These are phyloP conservation scores for Crithidia expoeki DNA, from an alignment of 208 protist genomes.

Conservation along the genomic window DNA sequence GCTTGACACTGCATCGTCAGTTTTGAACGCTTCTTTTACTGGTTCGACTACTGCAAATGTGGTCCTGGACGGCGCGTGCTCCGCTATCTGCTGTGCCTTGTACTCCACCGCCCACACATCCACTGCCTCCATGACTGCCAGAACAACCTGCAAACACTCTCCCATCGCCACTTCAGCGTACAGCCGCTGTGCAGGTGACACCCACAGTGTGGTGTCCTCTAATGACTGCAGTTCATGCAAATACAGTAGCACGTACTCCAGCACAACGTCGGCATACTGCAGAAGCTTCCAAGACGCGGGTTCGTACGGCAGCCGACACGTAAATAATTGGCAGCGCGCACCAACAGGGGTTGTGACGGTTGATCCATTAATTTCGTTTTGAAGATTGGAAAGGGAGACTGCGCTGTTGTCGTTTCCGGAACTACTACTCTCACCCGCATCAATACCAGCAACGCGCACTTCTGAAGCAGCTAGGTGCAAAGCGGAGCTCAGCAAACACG, in stretches of 20 bases:
- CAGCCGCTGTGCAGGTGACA: conserved; percentile 27
- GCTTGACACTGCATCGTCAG: no score
- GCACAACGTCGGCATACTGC: conserved; percentile 10
- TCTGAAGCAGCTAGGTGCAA: neutral
- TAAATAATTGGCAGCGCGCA: neutral
- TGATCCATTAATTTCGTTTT: neutral
- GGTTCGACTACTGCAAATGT: neutral
- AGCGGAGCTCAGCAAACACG: neutral
- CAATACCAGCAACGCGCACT: neutral
- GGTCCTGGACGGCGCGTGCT: neutral
- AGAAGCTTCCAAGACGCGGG: conserved; percentile 9
- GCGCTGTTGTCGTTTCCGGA: neutral
- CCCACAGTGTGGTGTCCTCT: conserved; percentile 22
- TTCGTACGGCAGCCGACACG: neutral
- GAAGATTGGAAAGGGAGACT: no score
- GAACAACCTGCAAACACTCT: conserved; percentile 31
- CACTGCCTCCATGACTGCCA: conserved; percentile 18
- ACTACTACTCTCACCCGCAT: neutral
- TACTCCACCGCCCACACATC: conserved; percentile 21
- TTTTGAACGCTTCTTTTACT: no score
- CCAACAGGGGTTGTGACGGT: neutral
- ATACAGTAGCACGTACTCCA: conserved; percentile 21
- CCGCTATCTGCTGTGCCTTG: neutral
- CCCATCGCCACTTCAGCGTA: conserved; percentile 10
- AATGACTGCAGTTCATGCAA: conserved; percentile 9